phyloP scores from a whole-genome alignment of 73 alveolate species.

The Halteria grandinella region DNA sequence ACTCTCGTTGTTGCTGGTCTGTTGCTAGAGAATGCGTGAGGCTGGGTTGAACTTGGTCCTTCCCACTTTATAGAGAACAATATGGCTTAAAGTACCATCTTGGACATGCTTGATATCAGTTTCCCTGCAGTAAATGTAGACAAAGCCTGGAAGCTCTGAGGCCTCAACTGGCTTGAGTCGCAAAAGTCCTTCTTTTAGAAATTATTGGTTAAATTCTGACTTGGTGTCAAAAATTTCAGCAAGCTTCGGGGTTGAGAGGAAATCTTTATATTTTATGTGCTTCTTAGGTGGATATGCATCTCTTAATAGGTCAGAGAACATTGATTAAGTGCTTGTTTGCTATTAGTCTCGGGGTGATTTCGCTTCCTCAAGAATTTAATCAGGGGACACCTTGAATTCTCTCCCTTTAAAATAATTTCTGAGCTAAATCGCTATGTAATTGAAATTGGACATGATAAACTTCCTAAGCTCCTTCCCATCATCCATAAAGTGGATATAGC shows the following conservation, averaged over 20 bases:
- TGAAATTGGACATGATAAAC: too few species aligned
- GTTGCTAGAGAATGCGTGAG: not conserved
- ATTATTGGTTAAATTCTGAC: not conserved
- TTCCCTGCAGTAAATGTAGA: conserved; percentile 38
- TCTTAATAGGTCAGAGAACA: too few species aligned
- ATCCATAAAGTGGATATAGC: too few species aligned
- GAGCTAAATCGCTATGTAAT: too few species aligned
- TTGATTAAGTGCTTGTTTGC: too few species aligned
- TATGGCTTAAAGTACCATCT: conserved; percentile 4
- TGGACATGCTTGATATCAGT: not conserved
- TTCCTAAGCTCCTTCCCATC: not conserved
- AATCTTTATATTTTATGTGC: not conserved
- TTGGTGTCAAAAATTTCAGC: conserved; percentile 28
- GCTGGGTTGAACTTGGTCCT: conserved; percentile 15
- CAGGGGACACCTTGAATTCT: too few species aligned
- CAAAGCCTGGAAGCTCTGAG: conserved; percentile 19
- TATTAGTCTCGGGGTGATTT: too few species aligned
- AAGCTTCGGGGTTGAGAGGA: not conserved
- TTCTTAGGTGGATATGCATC: too few species aligned
- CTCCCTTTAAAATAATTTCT: too few species aligned
- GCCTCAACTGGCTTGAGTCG: not conserved
- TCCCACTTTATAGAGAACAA: conserved; percentile 33
- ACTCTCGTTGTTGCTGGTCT: not conserved
- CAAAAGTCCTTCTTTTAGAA: not conserved
- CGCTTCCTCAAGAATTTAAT: too few species aligned